Evolutionary conservation across 495 filamentous ascomycete species (phyloP).

Genomic region (Alectoria sarmentosa): DNA sequence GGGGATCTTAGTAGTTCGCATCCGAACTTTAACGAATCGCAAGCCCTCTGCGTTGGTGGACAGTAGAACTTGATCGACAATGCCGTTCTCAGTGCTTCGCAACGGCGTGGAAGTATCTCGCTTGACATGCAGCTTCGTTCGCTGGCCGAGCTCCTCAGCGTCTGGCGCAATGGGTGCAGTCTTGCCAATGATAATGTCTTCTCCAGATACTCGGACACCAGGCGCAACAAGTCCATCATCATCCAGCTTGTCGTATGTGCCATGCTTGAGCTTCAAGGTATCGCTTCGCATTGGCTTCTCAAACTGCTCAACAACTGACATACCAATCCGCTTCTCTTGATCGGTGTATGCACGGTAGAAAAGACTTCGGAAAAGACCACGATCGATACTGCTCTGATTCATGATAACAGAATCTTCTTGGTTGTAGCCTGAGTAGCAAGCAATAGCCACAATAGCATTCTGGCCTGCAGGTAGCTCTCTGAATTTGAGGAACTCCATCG

Average conservation of each 20-base stretch:
- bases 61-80: constrained; percentile 86
- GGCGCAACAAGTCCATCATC: constrained; percentile 91
- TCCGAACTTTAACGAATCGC: constrained; percentile 92
- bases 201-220: constrained; percentile 87
- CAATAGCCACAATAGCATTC: constrained; percentile 97
- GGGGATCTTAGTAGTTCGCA: constrained; percentile 93
- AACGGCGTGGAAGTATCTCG: constrained; percentile 91
- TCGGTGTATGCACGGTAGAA: constrained; percentile 98
- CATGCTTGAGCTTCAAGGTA: constrained; percentile 84
- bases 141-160: constrained; percentile 86
- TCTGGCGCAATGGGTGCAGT: constrained; percentile 90
- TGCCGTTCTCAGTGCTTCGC: constrained; percentile 90
- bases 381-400: constrained; percentile 98
- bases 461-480: constrained; percentile 93
- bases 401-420: constrained; percentile 99
- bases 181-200: constrained; percentile 99
- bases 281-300: constrained; percentile 88
- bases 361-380: constrained; percentile 91
- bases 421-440: constrained; percentile 98
- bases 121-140: constrained; percentile 83
- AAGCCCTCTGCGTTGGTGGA: constrained; percentile 88
- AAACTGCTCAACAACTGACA: constrained; percentile 82
- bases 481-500: constrained; percentile 98
- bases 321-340: constrained; percentile 87
- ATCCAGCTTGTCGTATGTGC: constrained; percentile 97